Conservation (phyloP, 768 basidiomycete genomes). For the Macrolepiota dolichaula region DNA sequence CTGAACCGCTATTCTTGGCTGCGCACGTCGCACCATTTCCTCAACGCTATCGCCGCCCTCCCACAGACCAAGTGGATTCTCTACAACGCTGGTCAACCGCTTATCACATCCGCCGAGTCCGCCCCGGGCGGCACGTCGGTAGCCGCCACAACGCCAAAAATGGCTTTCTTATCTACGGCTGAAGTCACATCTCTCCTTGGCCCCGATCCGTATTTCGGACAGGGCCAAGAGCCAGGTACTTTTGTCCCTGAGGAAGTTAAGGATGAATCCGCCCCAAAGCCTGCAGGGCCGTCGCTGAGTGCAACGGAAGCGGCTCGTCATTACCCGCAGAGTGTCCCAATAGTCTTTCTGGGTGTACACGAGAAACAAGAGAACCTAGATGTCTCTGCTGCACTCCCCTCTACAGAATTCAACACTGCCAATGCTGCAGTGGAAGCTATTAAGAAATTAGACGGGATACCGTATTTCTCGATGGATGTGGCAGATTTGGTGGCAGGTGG, state of each 20-base stretch:
- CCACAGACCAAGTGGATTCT: conserved; percentile 73
- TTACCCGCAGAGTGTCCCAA: conserved; percentile 38
- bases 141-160: conserved; percentile 16
- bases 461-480: conserved; percentile 84
- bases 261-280: too few species aligned
- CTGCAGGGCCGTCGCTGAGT: conserved; percentile 21
- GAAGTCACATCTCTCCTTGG: conserved; percentile 69
- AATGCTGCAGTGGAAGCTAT: conserved; percentile 34
- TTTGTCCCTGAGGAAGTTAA: conserved; percentile 28
- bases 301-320: conserved; percentile 57
- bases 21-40: conserved; percentile 66
- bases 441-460: conserved; percentile 68
- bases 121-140: conserved; percentile 15
- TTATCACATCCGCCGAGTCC: conserved; percentile 41
- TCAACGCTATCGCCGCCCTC: conserved; percentile 64
- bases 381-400: conserved; percentile 52
- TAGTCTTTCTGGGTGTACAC: conserved; percentile 81
- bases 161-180: conserved; percentile 56
- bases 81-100: conserved; percentile 71
- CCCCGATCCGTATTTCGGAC: conserved; percentile 65
- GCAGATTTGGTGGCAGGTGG: conserved; percentile 36
- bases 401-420: conserved; percentile 60
- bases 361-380: conserved; percentile 37
- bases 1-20: conserved; percentile 84
- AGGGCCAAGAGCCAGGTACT: conserved; percentile 49